These are phyloP conservation scores for Aspergillus sp. DNA, from an alignment of 2,329 filamentous ascomycete genomes.

Conservation along the genomic window DNA sequence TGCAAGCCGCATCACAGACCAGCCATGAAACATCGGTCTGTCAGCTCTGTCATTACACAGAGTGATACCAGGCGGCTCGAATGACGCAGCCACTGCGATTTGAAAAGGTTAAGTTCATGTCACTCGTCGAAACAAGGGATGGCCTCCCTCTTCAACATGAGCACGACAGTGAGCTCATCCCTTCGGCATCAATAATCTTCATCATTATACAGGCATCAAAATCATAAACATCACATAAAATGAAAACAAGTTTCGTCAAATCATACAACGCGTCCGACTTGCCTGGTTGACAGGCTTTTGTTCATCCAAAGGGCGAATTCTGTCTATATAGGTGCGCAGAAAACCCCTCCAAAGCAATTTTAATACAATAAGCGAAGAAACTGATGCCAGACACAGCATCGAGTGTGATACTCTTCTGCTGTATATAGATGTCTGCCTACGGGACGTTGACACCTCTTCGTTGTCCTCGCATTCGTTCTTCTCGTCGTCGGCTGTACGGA, in stretches of 20 bases:
- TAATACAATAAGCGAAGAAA: neutral
- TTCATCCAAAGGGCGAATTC: neutral
- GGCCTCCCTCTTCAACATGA: neutral
- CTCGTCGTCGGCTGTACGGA: constrained; percentile 44
- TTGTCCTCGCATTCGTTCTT: constrained; percentile 43
- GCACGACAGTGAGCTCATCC: neutral
- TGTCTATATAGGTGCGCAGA: neutral
- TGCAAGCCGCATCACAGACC: neutral
- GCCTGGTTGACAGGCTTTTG: neutral
- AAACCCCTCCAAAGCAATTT: neutral
- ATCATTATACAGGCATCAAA: constrained; percentile 13
- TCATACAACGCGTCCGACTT: constrained; percentile 1
- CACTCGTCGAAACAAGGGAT: no score
- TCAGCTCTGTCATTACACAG: neutral
- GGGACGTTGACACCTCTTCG: constrained; percentile 39
- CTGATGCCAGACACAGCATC: neutral
- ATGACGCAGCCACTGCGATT: neutral
- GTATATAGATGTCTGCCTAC: constrained; percentile 14
- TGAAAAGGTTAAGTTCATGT: no score
- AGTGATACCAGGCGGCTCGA: neutral
- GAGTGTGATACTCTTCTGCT: neutral
- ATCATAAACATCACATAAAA: constrained; percentile 5
- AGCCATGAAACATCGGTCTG: neutral
- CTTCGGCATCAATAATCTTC: neutral
- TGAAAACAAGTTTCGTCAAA: neutral